These are phyloP conservation scores for Viridothelium virens DNA, from an alignment of 495 filamentous ascomycete species.

Conservation along the genomic window DNA sequence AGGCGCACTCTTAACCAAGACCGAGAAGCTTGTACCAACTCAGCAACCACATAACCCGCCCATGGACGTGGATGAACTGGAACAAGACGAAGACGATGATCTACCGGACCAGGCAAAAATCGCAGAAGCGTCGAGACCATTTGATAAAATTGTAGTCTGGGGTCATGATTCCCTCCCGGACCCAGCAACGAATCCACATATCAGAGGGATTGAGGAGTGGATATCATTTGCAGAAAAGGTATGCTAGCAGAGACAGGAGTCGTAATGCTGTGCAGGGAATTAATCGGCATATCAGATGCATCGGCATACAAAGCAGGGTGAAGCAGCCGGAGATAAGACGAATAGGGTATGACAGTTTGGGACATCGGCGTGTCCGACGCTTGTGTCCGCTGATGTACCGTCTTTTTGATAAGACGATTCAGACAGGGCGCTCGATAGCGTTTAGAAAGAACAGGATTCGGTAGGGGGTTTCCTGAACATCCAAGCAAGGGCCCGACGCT, in stretches of 20 bases:
- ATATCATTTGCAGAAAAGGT: slow-evolving; percentile 63
- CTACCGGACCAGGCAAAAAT: slow-evolving; percentile 47
- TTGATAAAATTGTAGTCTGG: slow-evolving; percentile 77
- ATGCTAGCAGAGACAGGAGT: background rate
- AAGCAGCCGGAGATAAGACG: too few species aligned
- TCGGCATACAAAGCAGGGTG: background rate
- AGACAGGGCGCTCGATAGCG: background rate
- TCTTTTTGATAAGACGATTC: too few species aligned
- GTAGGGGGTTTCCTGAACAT: background rate
- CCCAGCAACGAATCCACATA: slow-evolving; percentile 46
- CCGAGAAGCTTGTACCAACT: slow-evolving; percentile 21
- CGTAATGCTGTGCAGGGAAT: background rate
- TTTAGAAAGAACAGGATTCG: background rate
- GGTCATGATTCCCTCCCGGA: slow-evolving; percentile 57
- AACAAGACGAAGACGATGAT: slow-evolving; percentile 39
- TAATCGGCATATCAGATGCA: background rate
- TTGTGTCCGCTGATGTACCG: too few species aligned
- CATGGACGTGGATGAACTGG: slow-evolving; percentile 31
- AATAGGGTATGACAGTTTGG: too few species aligned
- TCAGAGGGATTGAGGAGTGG: slow-evolving; percentile 73
- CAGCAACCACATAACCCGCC: slow-evolving; percentile 12
- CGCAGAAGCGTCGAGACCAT: slow-evolving; percentile 56
- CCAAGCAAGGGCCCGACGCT: background rate
- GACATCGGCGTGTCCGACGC: too few species aligned
- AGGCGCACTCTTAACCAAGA: slow-evolving; percentile 24